Base-by-base conservation (phyloP, 306 rosid species). In the Hippophae gyantsensis region DNA sequence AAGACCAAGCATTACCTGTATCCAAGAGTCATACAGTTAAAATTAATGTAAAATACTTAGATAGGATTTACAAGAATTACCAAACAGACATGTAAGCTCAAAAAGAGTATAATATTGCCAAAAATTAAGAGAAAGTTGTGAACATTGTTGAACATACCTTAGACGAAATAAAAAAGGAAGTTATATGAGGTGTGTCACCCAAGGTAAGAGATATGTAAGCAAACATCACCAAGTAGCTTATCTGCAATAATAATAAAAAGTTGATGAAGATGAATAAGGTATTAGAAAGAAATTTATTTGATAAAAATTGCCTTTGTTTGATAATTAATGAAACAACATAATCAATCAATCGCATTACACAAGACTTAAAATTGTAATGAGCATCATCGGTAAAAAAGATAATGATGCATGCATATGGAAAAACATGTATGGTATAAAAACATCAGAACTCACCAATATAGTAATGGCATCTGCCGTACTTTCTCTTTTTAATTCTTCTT, bases 201-300 rank as follows among this genome's bases (percentile, higher is more conserved):
- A 92, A 72, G 70, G 99, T 80, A 77, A 92, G 93, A 74, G 99
- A 92, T 62, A 92, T 88, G 69, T 92, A 92, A 48, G 95, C 97
- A 67, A 88, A 92, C 97, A 92, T 92, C 76, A 92, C 99, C 48
- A 92, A 84, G 68, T 92, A 92, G 85, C 99, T 92, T 76, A 92
- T 81, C 99, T 92, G 88, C 89, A 32, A 32, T 32, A 32, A 32
- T 32, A 82, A 68, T 38, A 61, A 66, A 61, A 42, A 3, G 18
- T 45, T 55, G 43, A 18, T 60, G 18, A 52, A 61, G 65, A 69
- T 58, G 64, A 57, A 62, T 57, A 68, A 60, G 32, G 63, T 43
- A 55, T 55, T 50, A 14, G 38, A 63, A 42, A 14, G 38, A 54
- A n/a, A 13, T 14, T 48, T 53, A 58, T 52, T 55, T 45, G 25